Conservation (phyloP, 108 stramenopile genomes). For the Nitzschia sp. region DNA sequence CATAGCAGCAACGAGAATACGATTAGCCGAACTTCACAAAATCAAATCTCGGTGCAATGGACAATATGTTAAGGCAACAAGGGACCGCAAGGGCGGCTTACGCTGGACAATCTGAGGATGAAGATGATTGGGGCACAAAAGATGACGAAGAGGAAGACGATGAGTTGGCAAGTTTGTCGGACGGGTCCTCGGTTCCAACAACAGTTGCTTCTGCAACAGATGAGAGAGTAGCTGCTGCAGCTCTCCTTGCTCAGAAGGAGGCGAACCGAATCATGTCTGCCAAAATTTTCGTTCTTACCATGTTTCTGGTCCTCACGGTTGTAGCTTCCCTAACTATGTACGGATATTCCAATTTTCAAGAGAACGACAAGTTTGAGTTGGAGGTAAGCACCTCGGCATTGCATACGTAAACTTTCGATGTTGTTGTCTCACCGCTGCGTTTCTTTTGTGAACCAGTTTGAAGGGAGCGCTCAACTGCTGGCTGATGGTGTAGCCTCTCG, state of each 20-base stretch:
- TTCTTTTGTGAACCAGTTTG: not conserved
- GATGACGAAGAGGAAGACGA: constrained; percentile 8
- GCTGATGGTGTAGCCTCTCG: constrained; percentile 4
- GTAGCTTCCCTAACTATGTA: constrained; percentile 6
- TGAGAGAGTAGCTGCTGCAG: not conserved
- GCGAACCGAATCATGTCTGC: constrained; percentile 9
- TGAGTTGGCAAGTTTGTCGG: constrained; percentile 1
- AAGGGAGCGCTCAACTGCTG: not conserved
- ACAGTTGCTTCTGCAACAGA: constrained; percentile 7
- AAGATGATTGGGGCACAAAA: not conserved
- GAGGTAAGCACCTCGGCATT: not conserved
- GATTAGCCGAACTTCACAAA: no score
- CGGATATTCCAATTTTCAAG: constrained; percentile 3
- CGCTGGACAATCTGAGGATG: constrained; percentile 8
- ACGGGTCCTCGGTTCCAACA: constrained; percentile 13
- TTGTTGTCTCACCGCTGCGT: not conserved
- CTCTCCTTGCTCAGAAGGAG: not conserved
- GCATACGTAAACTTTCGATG: not conserved
- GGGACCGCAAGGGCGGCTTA: not conserved
- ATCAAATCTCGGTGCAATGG: not conserved
- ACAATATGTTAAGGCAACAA: not conserved
- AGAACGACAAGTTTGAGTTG: constrained; percentile 5
- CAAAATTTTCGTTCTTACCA: not conserved
- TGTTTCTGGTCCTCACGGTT: constrained; percentile 2
- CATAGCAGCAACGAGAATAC: no score